These are phyloP conservation scores for Metarhizium brunneum DNA, from an alignment of 2,329 filamentous ascomycete genomes.

Conservation along the genomic window DNA sequence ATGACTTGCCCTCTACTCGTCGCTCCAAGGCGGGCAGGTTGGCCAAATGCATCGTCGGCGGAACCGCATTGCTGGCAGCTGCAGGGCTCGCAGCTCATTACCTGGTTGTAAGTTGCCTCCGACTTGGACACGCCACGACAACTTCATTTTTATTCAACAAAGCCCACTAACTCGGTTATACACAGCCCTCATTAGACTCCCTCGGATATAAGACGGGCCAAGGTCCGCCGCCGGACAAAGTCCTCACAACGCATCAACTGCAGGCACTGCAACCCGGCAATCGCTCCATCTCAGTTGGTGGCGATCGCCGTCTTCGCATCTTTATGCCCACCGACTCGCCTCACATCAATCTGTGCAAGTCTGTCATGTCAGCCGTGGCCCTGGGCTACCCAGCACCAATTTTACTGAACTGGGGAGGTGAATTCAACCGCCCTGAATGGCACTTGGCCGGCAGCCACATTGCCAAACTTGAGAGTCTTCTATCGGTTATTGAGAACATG, in stretches of 20 bases:
- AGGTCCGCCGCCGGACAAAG: neutral
- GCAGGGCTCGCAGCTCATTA: neutral
- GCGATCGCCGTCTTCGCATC: constrained; percentile 21
- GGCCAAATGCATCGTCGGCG: neutral
- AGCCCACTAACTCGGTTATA: neutral
- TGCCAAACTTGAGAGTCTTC: constrained; percentile 24
- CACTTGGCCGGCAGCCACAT: constrained; percentile 29
- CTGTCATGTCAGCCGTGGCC: constrained; percentile 27
- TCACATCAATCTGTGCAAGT: constrained; percentile 28
- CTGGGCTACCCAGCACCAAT: constrained; percentile 28
- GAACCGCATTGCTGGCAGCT: neutral
- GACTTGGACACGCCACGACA: neutral
- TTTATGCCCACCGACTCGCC: constrained; percentile 29
- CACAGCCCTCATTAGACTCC: neutral
- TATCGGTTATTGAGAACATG: constrained; percentile 16
- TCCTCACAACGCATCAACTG: constrained; percentile 3
- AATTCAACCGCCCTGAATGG: constrained; percentile 27
- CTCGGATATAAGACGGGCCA: neutral
- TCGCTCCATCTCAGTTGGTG: constrained; percentile 4
- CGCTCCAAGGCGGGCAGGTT: neutral
- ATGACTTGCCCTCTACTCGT: neutral
- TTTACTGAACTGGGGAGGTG: constrained; percentile 27
- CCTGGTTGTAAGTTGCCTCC: neutral
- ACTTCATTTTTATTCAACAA: neutral
- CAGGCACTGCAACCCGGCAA: neutral